Base-by-base conservation (phyloP, 208 protist species). In the Acanthamoeba healyi region DNA sequence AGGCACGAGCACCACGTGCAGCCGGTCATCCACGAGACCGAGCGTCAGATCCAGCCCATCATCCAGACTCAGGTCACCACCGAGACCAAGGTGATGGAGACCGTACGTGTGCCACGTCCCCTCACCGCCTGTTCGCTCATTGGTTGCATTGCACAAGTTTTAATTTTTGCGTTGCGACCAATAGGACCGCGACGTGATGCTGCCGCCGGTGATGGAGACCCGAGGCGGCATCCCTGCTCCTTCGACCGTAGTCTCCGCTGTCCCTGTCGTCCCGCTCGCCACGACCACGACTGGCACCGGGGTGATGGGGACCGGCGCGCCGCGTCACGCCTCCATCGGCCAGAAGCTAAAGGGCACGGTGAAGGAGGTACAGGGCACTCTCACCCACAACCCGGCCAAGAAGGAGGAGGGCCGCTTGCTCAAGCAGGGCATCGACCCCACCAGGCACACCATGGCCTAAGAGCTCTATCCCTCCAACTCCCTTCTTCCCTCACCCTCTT, bases 261-360 rank as follows among this genome's bases (percentile, higher is more conserved):
- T 22, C 29, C n/a, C 2, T n/a, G 26, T 32, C 12, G 46, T 9
- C 22, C 34, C 3, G 12, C 15, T 34, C 54, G 36, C 12, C 58
- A 65, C 58, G n/a, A 17, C 58, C 2, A 22, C 9, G 61, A 67
- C 58, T n/a, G 58, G n/a, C 10, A 5, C 26, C n/a, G 44, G 58
- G 5, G 26, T 65, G 26, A 65, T 12, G 5, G 58, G 58, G 7
- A 65, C 58, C 26, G 58, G 58, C 22, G 54, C 19, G n/a, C n/a
- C n/a, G 14, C 61, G 36, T 19, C 84, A 91, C 49, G 54, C 9
- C 9, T 19, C 19, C 56, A 4, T 70, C 32, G 84, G 84, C 32
- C 84, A 91, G 84, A 91, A 91, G 84, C 9, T 91, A 24, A 70
- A 70, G 36, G 84, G 84, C 32, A 42, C 49, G 19, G 70, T 91